Conservation (phyloP, 2,329 filamentous ascomycete genomes). For the Alternaria tenuissima region DNA sequence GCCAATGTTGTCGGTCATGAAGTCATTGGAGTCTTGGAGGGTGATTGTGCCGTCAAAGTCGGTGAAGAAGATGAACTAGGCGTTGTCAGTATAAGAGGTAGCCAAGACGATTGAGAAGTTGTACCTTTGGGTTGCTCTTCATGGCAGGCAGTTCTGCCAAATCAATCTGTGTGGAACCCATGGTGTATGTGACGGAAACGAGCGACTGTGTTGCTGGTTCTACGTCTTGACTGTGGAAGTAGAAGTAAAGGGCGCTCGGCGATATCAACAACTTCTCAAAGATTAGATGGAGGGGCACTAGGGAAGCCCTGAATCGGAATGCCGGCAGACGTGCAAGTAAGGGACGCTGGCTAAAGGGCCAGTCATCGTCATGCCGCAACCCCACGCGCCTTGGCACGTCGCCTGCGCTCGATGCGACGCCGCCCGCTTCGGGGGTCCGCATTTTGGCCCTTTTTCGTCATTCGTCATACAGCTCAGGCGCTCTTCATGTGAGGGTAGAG, state of each 20-base stretch:
- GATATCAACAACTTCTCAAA: slow-evolving; percentile 1
- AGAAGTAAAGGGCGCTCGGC: not conserved
- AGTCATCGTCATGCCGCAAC: slow-evolving; percentile 27
- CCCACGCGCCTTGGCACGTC: slow-evolving; percentile 38
- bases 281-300: slow-evolving; percentile 22
- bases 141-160: slow-evolving; percentile 55
- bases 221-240: not conserved
- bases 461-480: slow-evolving; percentile 20
- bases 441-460: slow-evolving; percentile 23
- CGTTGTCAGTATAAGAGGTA: slow-evolving; percentile 20
- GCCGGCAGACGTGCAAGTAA: slow-evolving; percentile 24
- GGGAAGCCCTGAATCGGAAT: slow-evolving; percentile 28
- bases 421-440: slow-evolving; percentile 14
- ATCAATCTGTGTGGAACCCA: slow-evolving; percentile 45
- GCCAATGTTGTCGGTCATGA: slow-evolving; percentile 87
- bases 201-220: not conserved
- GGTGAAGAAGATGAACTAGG: slow-evolving; percentile 92
- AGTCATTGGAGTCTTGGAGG: slow-evolving; percentile 73
- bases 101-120: not conserved
- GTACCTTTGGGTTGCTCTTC: slow-evolving; percentile 67
- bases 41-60: slow-evolving; percentile 99
- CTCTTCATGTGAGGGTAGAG: slow-evolving; percentile 36
- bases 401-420: slow-evolving; percentile 27
- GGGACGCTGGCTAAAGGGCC: slow-evolving; percentile 8
- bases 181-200: slow-evolving; percentile 25